A percentile compares a stretch with the other conserved stretches of the same genome.
Evolutionary conservation across 768 basidiomycete genomes (phyloP).

Genomic region (Serendipita sp.): DNA sequence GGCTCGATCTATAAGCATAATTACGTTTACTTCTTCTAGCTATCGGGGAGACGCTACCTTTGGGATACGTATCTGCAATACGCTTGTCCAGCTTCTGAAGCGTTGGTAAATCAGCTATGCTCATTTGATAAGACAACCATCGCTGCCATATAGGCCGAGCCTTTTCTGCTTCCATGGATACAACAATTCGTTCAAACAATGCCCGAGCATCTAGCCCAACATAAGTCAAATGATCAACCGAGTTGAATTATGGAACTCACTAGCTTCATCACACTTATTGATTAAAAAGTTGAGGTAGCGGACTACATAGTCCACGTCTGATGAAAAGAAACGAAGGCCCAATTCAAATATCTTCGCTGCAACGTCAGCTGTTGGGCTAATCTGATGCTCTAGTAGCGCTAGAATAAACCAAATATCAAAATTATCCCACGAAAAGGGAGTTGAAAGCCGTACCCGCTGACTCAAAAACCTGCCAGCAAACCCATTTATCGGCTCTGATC

Average conservation of each 20-base stretch:
- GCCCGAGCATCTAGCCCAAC: constrained; percentile 69
- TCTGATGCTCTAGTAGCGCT: constrained; percentile 94
- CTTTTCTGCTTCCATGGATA: constrained; percentile 52
- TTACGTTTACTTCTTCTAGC: neutral
- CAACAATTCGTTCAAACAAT: constrained; percentile 78
- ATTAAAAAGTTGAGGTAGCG: constrained; percentile 87
- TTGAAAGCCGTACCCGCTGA: constrained; percentile 50
- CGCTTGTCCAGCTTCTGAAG: constrained; percentile 80
- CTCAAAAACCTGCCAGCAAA: constrained; percentile 87
- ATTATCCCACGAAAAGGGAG: neutral
- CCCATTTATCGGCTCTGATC: constrained; percentile 50
- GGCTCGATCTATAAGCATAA: constrained; percentile 47
- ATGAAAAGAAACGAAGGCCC: constrained; percentile 67
- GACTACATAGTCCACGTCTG: constrained; percentile 71
- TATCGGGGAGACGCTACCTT: constrained; percentile 33
- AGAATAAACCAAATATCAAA: neutral
- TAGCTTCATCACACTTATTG: constrained; percentile 87
- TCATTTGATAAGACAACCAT: constrained; percentile 91
- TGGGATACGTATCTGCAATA: constrained; percentile 73
- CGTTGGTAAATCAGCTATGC: constrained; percentile 81
- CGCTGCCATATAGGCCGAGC: constrained; percentile 86
- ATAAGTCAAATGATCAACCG: neutral
- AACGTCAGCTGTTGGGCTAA: constrained; percentile 58
- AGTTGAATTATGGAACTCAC: constrained; percentile 31
- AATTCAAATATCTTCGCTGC: constrained; percentile 88